phyloP scores from a whole-genome alignment of 2,329 filamentous ascomycete genomes.

The Peltaster fructicola region DNA sequence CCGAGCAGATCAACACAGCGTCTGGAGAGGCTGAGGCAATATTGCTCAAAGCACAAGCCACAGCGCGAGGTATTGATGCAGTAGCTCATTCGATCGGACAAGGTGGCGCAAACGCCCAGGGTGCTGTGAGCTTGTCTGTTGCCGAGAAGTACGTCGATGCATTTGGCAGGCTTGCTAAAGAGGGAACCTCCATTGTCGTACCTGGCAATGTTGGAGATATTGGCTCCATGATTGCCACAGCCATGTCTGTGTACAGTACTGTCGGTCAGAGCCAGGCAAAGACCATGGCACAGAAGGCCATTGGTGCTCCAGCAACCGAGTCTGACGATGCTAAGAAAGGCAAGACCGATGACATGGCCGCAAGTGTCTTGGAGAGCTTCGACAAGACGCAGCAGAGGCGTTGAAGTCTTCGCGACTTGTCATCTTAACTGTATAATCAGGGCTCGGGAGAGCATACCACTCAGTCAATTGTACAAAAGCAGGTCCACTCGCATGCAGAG shows the following conservation, averaged over 20 bases:
- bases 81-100: constrained; percentile 55
- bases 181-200: constrained; percentile 88
- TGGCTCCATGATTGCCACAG: constrained; percentile 88
- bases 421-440: not conserved
- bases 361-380: constrained; percentile 23
- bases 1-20: constrained; percentile 86
- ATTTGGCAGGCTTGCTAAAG: constrained; percentile 79
- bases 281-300: constrained; percentile 38
- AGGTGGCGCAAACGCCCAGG: constrained; percentile 59
- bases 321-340: constrained; percentile 6
- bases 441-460: too few relatives aligned
- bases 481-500: too few relatives aligned
- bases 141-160: constrained; percentile 98
- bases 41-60: constrained; percentile 65
- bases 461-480: too few relatives aligned
- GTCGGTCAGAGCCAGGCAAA: constrained; percentile 66
- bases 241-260: constrained; percentile 88
- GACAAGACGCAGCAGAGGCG: constrained; percentile 20
- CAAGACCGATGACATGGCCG: too few relatives aligned
- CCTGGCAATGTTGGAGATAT: constrained; percentile 96
- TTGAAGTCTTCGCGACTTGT: constrained; percentile 7
- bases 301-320: constrained; percentile 4
- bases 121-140: constrained; percentile 70
- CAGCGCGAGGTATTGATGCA: constrained; percentile 71
- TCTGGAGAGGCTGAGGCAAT: constrained; percentile 91